A percentile compares a stretch with the other conserved stretches of the same genome.
These are phyloP conservation scores for Alliaria petiolata DNA, from an alignment of 345 rosid species.

Conservation along the genomic window DNA sequence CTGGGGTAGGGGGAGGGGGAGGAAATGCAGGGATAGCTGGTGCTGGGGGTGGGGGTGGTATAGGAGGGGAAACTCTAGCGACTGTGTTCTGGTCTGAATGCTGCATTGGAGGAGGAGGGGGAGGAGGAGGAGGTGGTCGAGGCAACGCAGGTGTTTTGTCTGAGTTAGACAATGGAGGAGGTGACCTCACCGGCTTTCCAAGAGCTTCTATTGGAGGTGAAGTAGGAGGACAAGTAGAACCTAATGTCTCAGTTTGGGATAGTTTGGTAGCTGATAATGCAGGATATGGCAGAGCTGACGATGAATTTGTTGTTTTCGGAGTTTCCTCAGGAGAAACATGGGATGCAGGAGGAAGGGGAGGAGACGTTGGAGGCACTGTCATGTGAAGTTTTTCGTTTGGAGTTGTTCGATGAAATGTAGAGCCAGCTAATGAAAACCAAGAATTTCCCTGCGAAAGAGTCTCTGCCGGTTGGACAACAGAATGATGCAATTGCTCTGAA, in stretches of 20 bases:
- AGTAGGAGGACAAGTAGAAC: not conserved
- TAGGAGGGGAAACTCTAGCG: slow-evolving; percentile 11
- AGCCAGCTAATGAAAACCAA: slow-evolving; percentile 27
- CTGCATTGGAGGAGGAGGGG: slow-evolving; percentile 21
- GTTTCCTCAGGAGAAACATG: slow-evolving; percentile 6
- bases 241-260: not conserved
- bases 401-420: slow-evolving; percentile 3
- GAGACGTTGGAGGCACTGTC: slow-evolving; percentile 28
- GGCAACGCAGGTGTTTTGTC: not conserved
- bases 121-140: slow-evolving; percentile 10
- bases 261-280: slow-evolving; percentile 19
- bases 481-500: slow-evolving; percentile 17
- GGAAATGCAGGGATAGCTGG: slow-evolving; percentile 19
- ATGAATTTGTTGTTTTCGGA: not conserved
- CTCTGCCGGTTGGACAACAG: slow-evolving; percentile 19
- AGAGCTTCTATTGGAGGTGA: too few species aligned
- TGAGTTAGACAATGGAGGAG: slow-evolving; percentile 9
- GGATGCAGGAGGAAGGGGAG: slow-evolving; percentile 16
- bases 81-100: slow-evolving; percentile 7
- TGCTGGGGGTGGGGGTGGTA: slow-evolving; percentile 29
- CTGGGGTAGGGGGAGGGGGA: slow-evolving; percentile 25
- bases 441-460: slow-evolving; percentile 25
- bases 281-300: slow-evolving; percentile 22
- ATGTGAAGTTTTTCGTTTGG: slow-evolving; percentile 15
- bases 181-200: too few species aligned